Percentiles rank a stretch among this genome's conserved stretches.
Conservation (phyloP, 2,329 filamentous ascomycete genomes). For the Penicillium italicum region DNA sequence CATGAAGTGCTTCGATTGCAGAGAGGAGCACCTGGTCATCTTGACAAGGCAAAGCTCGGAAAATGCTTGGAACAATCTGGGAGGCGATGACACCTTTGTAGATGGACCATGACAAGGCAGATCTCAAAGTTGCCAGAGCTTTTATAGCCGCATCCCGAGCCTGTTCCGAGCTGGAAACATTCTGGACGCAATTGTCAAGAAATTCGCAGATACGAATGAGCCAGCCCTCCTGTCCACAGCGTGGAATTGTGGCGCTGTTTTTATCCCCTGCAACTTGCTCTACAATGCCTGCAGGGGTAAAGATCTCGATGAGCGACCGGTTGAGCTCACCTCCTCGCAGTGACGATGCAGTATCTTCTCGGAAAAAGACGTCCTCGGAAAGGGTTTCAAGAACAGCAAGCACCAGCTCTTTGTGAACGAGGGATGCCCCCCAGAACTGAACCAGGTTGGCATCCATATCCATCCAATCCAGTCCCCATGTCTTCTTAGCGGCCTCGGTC, state of each 20-base stretch:
- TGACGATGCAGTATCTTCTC: slow-evolving; percentile 81
- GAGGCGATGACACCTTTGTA: slow-evolving; percentile 74
- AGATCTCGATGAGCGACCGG: slow-evolving; percentile 88
- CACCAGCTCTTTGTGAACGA: slow-evolving; percentile 77
- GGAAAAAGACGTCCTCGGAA: slow-evolving; percentile 89
- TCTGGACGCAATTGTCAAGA: slow-evolving; percentile 67
- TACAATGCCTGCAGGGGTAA: slow-evolving; percentile 74
- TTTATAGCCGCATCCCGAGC: slow-evolving; percentile 70
- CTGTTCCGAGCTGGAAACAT: slow-evolving; percentile 63
- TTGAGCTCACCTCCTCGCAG: slow-evolving; percentile 80
- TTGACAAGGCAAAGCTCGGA: slow-evolving; percentile 65
- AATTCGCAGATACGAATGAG: slow-evolving; percentile 71
- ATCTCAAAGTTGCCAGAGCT: slow-evolving; percentile 70
- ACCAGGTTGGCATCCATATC: slow-evolving; percentile 86
- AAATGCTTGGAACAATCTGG: slow-evolving; percentile 66
- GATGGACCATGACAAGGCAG: slow-evolving; percentile 82
- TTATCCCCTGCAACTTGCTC: slow-evolving; percentile 71
- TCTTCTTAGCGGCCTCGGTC: slow-evolving; percentile 90
- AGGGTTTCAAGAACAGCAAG: slow-evolving; percentile 84
- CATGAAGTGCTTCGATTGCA: slow-evolving; percentile 77
- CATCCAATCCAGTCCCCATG: slow-evolving; percentile 89
- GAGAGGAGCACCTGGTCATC: slow-evolving; percentile 73
- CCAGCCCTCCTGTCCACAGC: slow-evolving; percentile 83
- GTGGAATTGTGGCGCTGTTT: slow-evolving; percentile 64
- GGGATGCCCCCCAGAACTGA: slow-evolving; percentile 66